These are phyloP conservation scores for Hymenoscyphus infarciens DNA, from an alignment of 2,329 filamentous ascomycete species.

Conservation along the genomic window DNA sequence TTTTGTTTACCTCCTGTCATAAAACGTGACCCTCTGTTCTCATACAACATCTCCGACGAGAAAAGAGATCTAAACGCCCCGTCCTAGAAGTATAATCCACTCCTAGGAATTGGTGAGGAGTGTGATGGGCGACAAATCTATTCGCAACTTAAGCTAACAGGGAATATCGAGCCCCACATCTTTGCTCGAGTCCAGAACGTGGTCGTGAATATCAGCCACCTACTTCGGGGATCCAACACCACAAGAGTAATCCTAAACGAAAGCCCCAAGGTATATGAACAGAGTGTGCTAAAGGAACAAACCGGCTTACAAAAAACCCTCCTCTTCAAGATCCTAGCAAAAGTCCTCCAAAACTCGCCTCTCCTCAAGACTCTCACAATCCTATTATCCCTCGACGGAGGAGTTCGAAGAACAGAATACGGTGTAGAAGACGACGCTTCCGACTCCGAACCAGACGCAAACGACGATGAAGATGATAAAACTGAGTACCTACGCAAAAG, in stretches of 20 bases:
- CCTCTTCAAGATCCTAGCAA: neutral
- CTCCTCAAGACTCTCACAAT: neutral
- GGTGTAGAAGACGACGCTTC: neutral
- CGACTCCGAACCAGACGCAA: neutral
- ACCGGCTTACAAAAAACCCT: neutral
- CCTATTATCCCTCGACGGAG: neutral
- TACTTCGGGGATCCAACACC: neutral
- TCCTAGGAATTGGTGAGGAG: neutral
- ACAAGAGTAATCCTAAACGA: neutral
- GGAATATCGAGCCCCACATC: neutral
- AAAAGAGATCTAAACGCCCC: neutral
- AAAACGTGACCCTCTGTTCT: neutral
- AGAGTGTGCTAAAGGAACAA: neutral
- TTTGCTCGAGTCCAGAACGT: neutral
- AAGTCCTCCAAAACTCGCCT: neutral
- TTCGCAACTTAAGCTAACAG: neutral
- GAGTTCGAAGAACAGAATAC: neutral
- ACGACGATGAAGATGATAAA: neutral
- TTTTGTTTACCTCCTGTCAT: neutral
- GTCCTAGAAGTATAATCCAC: neutral
- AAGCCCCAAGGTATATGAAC: neutral
- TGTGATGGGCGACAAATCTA: neutral
- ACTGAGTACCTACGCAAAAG: neutral
- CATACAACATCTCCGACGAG: neutral
- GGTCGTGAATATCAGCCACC: neutral